Conservation (phyloP, 139 green algal species). For the Coelastrella sp. region DNA sequence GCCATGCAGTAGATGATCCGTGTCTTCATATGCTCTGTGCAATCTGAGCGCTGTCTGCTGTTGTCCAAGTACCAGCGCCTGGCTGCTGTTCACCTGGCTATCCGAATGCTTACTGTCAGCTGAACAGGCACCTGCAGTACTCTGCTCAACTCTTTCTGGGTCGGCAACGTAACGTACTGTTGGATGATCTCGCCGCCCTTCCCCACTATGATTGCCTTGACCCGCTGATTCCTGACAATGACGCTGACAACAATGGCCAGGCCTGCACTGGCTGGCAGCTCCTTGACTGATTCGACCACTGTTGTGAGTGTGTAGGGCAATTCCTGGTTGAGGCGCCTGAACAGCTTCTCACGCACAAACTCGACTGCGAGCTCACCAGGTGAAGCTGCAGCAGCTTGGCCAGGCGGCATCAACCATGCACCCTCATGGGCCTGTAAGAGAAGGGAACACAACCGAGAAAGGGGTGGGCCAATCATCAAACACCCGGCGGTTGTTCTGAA, state of each 20-base stretch:
- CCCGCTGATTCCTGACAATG: slow-evolving; percentile 6
- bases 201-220: slow-evolving; percentile 44
- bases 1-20: too few relatives aligned
- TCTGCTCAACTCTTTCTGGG: slow-evolving; percentile 32
- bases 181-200: slow-evolving; percentile 44
- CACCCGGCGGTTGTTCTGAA: background rate
- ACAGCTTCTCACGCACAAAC: slow-evolving; percentile 42
- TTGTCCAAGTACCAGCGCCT: too few relatives aligned
- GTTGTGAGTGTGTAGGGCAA: slow-evolving; percentile 24
- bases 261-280: background rate
- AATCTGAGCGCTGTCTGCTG: too few relatives aligned
- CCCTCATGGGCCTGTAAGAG: slow-evolving; percentile 14
- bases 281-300: background rate
- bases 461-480: too few relatives aligned
- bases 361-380: slow-evolving; percentile 38
- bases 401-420: slow-evolving; percentile 18
- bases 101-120: slow-evolving; percentile 42
- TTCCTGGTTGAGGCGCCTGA: slow-evolving; percentile 37
- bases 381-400: background rate
- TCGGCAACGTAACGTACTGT: slow-evolving; percentile 13
- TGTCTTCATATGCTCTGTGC: too few relatives aligned
- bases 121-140: slow-evolving; percentile 32
- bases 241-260: slow-evolving; percentile 12
- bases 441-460: background rate
- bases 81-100: background rate